Base-by-base conservation (phyloP, 257 asterid species). In the Prunella vulgaris region DNA sequence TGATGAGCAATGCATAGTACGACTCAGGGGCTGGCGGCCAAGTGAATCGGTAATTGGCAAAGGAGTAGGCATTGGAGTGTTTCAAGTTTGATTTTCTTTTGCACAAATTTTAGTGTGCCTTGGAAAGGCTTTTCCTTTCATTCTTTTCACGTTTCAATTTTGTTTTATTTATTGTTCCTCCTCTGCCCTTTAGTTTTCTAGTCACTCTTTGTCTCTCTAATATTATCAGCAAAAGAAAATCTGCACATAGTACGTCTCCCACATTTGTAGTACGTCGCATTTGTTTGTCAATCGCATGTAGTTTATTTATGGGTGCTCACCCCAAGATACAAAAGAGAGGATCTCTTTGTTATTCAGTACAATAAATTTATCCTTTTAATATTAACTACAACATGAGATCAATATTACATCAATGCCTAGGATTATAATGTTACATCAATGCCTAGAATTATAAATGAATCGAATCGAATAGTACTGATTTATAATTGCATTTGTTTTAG, bases 21-120 rank as follows among this genome's bases (percentile, higher is more conserved):
- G 6, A 72, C 71, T 87, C 81, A 14, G 70, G 89, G 83, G 88
- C 87, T 85, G 82, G 86, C 82, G 84, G 80, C 78, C 77, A 79
- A 68, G 76, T 42, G 46, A 62, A 61, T 67, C 72, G 69, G 66
- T 35, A 35, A 54, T 68, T 69, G 62, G 78, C 75, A 60, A 71
- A 72, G 77, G 66, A 12, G 52, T 72, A 22, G 48, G 52, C 52
- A 60, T 74, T 75, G 69, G 66, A 63, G 24, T 66, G 66, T 57
- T 62, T 65, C 79, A 82, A 76, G 84, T 69, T 77, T 59, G 77
- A 54, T 60, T 75, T 86, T 88, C 92, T 84, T 85, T 81, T 76
- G 88, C 80, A 81, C 84, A 71, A 64, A 71, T 73, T 64, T 77
- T 77, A 88, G 77, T 30, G 20, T 57, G 88, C 79, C 53, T 64